Conservation (phyloP, 495 filamentous ascomycete genomes). For the Penicillium simplicissimum region DNA sequence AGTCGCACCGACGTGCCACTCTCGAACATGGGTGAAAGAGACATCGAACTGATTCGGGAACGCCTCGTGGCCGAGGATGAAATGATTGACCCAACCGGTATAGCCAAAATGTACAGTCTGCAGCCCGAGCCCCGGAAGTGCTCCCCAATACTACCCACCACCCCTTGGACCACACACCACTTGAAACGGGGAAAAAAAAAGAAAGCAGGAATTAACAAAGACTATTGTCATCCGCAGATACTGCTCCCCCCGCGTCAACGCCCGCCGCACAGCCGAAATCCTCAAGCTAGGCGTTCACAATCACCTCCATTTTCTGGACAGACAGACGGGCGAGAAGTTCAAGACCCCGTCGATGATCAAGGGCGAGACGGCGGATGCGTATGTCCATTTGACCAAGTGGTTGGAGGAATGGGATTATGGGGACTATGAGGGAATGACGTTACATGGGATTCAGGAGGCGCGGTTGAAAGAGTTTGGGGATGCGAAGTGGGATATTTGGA, state of each 20-base stretch:
- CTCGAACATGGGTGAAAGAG: constrained; percentile 1
- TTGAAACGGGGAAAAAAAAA: too few species aligned
- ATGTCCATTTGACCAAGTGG: constrained; percentile 14
- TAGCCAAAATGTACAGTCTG: constrained; percentile 1
- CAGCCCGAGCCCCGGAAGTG: too few species aligned
- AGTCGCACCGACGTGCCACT: constrained; percentile 14
- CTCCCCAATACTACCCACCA: neutral
- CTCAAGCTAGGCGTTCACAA: constrained; percentile 15
- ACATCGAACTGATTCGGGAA: neutral
- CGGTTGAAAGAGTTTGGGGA: constrained; percentile 1
- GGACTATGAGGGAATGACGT: constrained; percentile 19
- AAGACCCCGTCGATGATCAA: neutral
- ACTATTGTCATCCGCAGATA: constrained; percentile 2
- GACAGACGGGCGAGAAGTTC: neutral
- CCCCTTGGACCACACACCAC: neutral
- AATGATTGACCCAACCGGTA: neutral
- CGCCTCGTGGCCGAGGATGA: constrained; percentile 1
- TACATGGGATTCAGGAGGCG: constrained; percentile 1
- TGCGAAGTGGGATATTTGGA: constrained; percentile 35
- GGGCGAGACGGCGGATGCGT: neutral
- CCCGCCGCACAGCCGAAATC: constrained; percentile 17
- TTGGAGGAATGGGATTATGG: constrained; percentile 22
- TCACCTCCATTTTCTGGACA: constrained; percentile 7
- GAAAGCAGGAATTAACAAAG: too few species aligned
- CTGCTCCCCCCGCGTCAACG: constrained; percentile 10